These are phyloP conservation scores for Daldinia loculata DNA, from an alignment of 495 filamentous ascomycete genomes.

Conservation along the genomic window DNA sequence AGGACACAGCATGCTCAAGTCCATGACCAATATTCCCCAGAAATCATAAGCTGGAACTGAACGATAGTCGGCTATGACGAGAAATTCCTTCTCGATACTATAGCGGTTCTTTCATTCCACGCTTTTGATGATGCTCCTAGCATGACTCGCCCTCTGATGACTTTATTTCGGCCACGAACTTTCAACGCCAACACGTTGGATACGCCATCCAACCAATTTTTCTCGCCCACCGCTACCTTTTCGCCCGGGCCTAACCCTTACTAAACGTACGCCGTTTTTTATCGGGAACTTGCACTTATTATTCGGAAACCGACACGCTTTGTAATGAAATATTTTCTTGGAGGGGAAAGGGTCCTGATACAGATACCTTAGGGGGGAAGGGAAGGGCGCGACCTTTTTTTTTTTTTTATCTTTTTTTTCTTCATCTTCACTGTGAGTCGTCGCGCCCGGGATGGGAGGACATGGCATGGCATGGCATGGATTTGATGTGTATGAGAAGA, in stretches of 20 bases:
- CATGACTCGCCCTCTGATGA: constrained; percentile 3
- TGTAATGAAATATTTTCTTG: constrained; percentile 35
- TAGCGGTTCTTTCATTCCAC: background rate
- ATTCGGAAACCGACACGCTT: constrained; percentile 29
- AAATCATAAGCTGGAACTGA: constrained; percentile 12
- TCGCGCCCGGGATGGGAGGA: background rate
- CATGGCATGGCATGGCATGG: background rate
- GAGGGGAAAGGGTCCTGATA: background rate
- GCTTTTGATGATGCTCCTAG: constrained; percentile 7
- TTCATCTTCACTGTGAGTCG: background rate
- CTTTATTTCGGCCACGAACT: background rate
- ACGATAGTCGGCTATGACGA: constrained; percentile 13
- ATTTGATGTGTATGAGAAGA: constrained; percentile 20
- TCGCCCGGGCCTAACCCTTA: background rate
- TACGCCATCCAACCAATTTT: constrained; percentile 4
- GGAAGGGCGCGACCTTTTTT: constrained; percentile 5
- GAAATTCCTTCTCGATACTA: constrained; percentile 1
- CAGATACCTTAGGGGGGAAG: constrained; percentile 10
- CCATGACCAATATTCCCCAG: constrained; percentile 38
- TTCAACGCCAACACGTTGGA: background rate
- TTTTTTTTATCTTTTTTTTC: background rate
- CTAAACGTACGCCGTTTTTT: constrained; percentile 1
- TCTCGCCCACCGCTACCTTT: background rate
- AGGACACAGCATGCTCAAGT: constrained; percentile 50
- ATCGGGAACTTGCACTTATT: constrained; percentile 14